Conservation (phyloP, 345 rosid species). For the Gossypium ekmanianum region DNA sequence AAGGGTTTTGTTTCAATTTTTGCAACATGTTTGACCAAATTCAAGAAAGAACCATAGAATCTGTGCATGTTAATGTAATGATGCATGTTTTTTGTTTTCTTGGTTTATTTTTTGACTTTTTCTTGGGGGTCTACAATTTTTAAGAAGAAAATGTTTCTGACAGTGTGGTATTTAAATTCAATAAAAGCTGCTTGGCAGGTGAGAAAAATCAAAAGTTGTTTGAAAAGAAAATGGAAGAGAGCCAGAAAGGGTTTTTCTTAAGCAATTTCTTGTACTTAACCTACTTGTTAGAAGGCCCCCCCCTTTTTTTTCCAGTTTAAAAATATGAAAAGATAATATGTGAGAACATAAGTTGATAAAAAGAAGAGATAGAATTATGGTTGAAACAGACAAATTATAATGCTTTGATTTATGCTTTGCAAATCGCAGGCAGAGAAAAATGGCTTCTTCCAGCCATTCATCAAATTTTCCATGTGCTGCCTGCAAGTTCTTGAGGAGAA, state of each 20-base stretch:
- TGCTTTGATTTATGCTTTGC: background rate
- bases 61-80: slow-evolving; percentile 14
- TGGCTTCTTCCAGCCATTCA: slow-evolving; percentile 53
- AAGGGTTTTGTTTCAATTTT: background rate
- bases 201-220: slow-evolving; percentile 7
- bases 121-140: background rate
- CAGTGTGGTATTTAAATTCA: slow-evolving; percentile 8
- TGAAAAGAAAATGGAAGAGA: slow-evolving; percentile 1
- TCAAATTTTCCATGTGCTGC: slow-evolving; percentile 70
- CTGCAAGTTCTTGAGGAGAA: slow-evolving; percentile 64
- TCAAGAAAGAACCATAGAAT: slow-evolving; percentile 3
- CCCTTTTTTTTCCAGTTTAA: background rate
- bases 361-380: too few species aligned
- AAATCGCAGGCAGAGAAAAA: slow-evolving; percentile 1
- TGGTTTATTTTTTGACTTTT: background rate
- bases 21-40: slow-evolving; percentile 14
- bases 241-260: background rate
- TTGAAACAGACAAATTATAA: background rate
- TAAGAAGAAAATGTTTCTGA: slow-evolving; percentile 15
- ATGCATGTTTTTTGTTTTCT: background rate
- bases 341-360: background rate
- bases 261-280: background rate
- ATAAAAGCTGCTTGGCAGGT: slow-evolving; percentile 17
- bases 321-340: background rate
- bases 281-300: background rate